Percentiles rank a stretch among this genome's conserved stretches.
phyloP scores from a whole-genome alignment of 345 rosid species.

The Salix exigua region DNA sequence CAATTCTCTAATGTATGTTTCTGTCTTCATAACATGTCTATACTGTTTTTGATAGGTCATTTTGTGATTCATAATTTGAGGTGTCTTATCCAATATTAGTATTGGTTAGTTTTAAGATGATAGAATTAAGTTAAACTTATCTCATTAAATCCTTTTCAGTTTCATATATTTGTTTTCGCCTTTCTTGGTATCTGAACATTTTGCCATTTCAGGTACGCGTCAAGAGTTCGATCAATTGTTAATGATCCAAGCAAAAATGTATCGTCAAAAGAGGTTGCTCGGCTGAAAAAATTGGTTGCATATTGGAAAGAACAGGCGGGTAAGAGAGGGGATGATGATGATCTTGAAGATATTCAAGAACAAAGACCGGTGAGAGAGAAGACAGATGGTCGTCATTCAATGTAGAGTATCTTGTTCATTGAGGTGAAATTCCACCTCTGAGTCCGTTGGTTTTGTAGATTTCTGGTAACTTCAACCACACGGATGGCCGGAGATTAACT shows the following conservation, averaged over 20 bases:
- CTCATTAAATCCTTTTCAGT: neutral
- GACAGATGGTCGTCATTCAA: constrained; percentile 52
- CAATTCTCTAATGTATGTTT: constrained; percentile 74
- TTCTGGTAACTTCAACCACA: neutral
- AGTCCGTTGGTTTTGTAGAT: neutral
- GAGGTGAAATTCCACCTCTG: neutral
- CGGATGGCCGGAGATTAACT: neutral
- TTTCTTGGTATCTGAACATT: neutral
- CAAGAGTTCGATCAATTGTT: constrained; percentile 82
- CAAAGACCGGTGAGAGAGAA: constrained; percentile 45
- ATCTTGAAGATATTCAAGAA: constrained; percentile 75
- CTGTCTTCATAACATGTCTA: neutral
- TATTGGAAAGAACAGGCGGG: constrained; percentile 96
- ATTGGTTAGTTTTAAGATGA: neutral
- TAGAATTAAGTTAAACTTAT: neutral
- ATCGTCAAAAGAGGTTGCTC: constrained; percentile 77
- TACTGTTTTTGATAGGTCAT: neutral
- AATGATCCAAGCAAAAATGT: constrained; percentile 89
- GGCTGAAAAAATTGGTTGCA: constrained; percentile 74
- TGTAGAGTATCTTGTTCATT: constrained; percentile 25
- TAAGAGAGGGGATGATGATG: constrained; percentile 67
- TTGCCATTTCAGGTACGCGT: constrained; percentile 57
- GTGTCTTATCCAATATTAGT: neutral
- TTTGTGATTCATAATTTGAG: neutral
- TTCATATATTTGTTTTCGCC: neutral